Evolutionary conservation across 345 rosid species (phyloP), one percentile per base, ranked within the genome.

Genomic region (Litchi chinensis): DNA sequence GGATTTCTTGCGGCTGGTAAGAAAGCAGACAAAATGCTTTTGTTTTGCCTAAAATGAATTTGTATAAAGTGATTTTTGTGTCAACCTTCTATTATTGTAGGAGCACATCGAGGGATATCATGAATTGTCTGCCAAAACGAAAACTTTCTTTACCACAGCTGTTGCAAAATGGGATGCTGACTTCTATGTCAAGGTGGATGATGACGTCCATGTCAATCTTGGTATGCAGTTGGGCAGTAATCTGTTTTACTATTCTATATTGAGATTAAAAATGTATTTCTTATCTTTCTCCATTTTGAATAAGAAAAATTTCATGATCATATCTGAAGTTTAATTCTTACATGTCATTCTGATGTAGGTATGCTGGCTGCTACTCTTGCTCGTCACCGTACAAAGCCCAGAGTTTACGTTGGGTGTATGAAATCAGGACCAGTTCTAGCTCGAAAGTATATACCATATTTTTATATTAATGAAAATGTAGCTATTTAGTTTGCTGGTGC

Each of bases 71-170:
- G 43, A 28, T 4, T 63, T 46, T 44, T 59, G 0, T 80, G 52
- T 39, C 68, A 73, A 40, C 79, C 44, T 73, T 65, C 50, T 0
- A 10, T 43, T 70, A 80, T 77, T 82, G 72, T 78, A 96, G 99
- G 96, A 92, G 74, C 99, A 97, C 65, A 92, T 93, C 71, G 99
- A 97, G 91, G 99, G 99, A 66, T 97, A 97, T 83, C 99, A 93
- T 43, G 98, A 94, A 84, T 87, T 97, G 84, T 90, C 99, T 64
- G 97, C 98, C 54, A 97, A 97, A 90, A 97, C 99, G 54, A 97
- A 97, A 85, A 93, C 71, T 48, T 96, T 91, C 89, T 92, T 97
- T 83, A 82, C 96, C 37, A 92, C 98, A 28, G 98, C 98, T 5
- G 98, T 97, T 82, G 93, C 98, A 26, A 90, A 79, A 77, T 97